Evolutionary conservation across 352 stramenopile genomes (phyloP).

Genomic region (Pythium sp.): DNA sequence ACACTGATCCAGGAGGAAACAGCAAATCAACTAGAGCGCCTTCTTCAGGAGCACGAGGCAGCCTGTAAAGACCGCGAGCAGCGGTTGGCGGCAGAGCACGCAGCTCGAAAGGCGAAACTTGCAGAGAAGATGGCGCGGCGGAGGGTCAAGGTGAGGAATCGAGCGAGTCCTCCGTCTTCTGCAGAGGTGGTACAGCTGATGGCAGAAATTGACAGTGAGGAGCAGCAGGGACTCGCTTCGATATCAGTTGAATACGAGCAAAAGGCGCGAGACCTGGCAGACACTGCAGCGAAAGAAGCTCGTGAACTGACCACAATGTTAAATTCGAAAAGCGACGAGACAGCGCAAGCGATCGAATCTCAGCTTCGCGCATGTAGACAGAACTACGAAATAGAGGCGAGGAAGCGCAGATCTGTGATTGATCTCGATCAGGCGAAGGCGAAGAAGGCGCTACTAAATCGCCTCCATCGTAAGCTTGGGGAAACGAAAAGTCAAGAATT

Average conservation of each 20-base stretch:
- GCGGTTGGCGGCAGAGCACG: background rate
- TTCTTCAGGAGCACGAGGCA: conserved; percentile 1
- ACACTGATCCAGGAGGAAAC: conserved; percentile 2
- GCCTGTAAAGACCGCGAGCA: conserved; percentile 4
- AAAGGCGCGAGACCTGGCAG: background rate
- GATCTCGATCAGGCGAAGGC: background rate
- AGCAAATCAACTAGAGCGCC: conserved; percentile 2
- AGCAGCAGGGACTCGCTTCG: background rate
- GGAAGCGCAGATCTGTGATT: background rate
- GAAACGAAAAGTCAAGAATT: too few species aligned
- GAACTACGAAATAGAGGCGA: background rate
- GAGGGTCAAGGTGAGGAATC: background rate
- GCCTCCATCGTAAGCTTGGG: background rate
- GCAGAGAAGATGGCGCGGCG: background rate
- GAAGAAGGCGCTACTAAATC: background rate
- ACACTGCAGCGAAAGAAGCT: background rate
- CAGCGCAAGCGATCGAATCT: background rate
- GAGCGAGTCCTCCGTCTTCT: background rate
- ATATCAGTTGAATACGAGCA: background rate
- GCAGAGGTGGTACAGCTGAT: background rate
- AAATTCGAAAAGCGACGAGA: background rate
- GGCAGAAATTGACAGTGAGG: background rate
- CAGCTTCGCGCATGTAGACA: conserved; percentile 1
- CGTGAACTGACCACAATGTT: background rate
- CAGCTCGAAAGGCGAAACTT: background rate